Percentiles rank a stretch among this genome's conserved stretches.
Evolutionary conservation across 192 early-diverging fungal genomes (phyloP).

Genomic region (Polychytrium aggregatum): DNA sequence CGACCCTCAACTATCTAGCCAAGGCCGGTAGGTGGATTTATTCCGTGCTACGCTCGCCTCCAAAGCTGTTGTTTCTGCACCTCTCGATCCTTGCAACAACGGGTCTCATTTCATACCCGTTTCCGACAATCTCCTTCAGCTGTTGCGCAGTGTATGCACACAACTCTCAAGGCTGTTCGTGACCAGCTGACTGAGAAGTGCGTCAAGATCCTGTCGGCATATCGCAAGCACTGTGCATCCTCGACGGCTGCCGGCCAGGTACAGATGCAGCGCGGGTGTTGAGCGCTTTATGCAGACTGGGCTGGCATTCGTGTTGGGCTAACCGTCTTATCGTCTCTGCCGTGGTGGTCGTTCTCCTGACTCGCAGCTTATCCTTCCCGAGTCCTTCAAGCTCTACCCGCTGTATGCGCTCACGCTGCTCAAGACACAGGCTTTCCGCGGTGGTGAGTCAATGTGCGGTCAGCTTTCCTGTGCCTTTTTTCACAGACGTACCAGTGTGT

Average conservation of each 20-base stretch:
- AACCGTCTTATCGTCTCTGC: neutral
- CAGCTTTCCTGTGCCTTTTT: neutral
- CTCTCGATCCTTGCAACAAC: neutral
- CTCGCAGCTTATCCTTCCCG: slow-evolving; percentile 85
- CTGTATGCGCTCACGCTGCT: slow-evolving; percentile 74
- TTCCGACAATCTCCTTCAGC: slow-evolving; percentile 22
- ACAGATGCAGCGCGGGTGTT: too few relatives aligned
- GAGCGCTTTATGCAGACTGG: too few relatives aligned
- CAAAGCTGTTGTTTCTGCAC: neutral
- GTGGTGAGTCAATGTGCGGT: slow-evolving; percentile 27
- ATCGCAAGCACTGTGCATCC: slow-evolving; percentile 83
- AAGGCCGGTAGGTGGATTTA: slow-evolving; percentile 48
- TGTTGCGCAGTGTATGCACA: slow-evolving; percentile 57
- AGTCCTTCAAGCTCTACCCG: slow-evolving; percentile 88
- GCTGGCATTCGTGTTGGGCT: neutral
- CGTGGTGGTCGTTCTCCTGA: neutral
- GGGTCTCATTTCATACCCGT: neutral
- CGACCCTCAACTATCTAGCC: slow-evolving; percentile 73
- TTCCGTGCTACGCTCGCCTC: neutral
- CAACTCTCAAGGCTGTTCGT: slow-evolving; percentile 61
- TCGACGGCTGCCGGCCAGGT: slow-evolving; percentile 75
- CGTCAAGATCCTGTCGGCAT: slow-evolving; percentile 77
- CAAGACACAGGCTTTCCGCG: slow-evolving; percentile 73
- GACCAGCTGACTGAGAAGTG: slow-evolving; percentile 78
- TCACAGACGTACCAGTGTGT: neutral